These are phyloP conservation scores for Chloris gayana DNA, from an alignment of 176 grass and related monocot species.

Conservation along the genomic window DNA sequence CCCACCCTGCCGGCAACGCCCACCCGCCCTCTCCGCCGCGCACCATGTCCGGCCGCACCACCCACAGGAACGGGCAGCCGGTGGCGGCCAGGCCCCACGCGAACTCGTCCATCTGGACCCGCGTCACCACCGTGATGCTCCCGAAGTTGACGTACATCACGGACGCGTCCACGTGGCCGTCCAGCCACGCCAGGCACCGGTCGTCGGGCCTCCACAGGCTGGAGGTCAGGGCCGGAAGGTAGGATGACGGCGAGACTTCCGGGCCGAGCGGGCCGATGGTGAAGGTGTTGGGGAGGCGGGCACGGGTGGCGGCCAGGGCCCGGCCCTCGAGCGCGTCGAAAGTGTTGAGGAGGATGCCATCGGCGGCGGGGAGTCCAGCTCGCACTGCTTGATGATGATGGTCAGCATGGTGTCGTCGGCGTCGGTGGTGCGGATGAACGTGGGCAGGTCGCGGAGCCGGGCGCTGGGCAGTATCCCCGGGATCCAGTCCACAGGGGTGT, in stretches of 20 bases:
- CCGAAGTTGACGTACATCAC: constrained; percentile 72
- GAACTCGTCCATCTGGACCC: constrained; percentile 58
- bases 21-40: constrained; percentile 2
- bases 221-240: constrained; percentile 43
- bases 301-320: constrained; percentile 42
- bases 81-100: constrained; percentile 62
- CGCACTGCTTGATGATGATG: constrained; percentile 48
- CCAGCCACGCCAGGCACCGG: constrained; percentile 59
- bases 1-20: constrained; percentile 43
- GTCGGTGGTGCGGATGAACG: constrained; percentile 75
- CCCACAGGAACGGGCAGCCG: constrained; percentile 63
- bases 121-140: constrained; percentile 66
- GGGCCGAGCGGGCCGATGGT: constrained; percentile 52
- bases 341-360: constrained; percentile 53
- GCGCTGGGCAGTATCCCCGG: constrained; percentile 43
- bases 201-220: constrained; percentile 70
- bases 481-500: constrained; percentile 70
- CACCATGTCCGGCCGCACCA: constrained; percentile 64
- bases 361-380: constrained; percentile 47
- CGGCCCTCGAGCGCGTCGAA: constrained; percentile 36
- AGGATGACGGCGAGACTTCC: constrained; percentile 36
- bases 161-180: constrained; percentile 21
- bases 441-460: constrained; percentile 68
- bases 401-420: constrained; percentile 54
- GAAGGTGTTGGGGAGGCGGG: constrained; percentile 56